Conservation (phyloP, 108 stramenopile species). For the Skeletonema tropicum region DNA sequence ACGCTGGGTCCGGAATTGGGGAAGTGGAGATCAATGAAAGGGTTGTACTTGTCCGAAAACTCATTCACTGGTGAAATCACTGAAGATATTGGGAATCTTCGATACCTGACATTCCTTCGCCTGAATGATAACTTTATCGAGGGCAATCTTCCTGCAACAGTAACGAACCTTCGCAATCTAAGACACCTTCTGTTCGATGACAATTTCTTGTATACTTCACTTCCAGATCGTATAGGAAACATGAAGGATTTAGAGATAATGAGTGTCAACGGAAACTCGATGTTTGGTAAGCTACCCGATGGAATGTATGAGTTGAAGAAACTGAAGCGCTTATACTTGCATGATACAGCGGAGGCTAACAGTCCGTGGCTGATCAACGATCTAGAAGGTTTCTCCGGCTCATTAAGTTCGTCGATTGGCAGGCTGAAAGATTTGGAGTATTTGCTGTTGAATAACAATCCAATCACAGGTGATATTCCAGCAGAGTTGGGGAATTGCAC, state of each 20-base stretch:
- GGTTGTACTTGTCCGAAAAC: conserved; percentile 37
- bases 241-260: conserved; percentile 53
- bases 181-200: conserved; percentile 56
- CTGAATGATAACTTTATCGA: conserved; percentile 45
- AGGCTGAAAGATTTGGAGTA: conserved; percentile 29
- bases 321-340: conserved; percentile 40
- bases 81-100: conserved; percentile 44
- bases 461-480: conserved; percentile 43
- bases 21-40: conserved; percentile 32
- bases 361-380: conserved; percentile 45
- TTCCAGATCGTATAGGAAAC: conserved; percentile 49
- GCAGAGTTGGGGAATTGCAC: conserved; percentile 36
- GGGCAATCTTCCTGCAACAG: conserved; percentile 47
- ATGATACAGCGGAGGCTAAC: background rate
- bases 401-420: conserved; percentile 28
- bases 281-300: conserved; percentile 36
- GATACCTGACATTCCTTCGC: conserved; percentile 53
- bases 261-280: conserved; percentile 20
- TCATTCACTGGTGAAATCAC: conserved; percentile 40
- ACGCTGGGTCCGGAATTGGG: conserved; percentile 1
- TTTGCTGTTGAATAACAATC: conserved; percentile 47
- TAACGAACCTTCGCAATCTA: conserved; percentile 46
- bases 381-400: conserved; percentile 36
- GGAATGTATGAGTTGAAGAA: conserved; percentile 32
- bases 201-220: conserved; percentile 49